Evolutionary conservation across 2,329 filamentous ascomycete genomes (phyloP), one percentile per base, ranked within the genome.

Genomic region (Penicillium sp.): DNA sequence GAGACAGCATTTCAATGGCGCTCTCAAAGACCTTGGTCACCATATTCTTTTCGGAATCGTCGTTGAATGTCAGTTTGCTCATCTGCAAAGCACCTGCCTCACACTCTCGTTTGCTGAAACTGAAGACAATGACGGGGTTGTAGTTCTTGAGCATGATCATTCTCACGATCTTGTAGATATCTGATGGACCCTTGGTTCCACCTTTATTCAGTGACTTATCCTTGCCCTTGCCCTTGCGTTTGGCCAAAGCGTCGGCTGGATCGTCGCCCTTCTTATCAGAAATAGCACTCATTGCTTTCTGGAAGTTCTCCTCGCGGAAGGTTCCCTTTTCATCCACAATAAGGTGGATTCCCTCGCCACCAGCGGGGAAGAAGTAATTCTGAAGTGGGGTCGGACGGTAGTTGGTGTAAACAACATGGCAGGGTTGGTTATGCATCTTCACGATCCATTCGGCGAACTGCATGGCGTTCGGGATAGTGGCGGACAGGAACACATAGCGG

Each of bases 391-490:
- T 99, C 18, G 94, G 94, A 69, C 94, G 85, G 80, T 97, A 99
- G 76, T 99, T 93, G 48, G 94, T 99, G 74, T 99, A 99, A 3
- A 99, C 94, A 59, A 99, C 95, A 80, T 99, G 95, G 64, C 94
- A 99, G 7, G 94, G 93, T 70, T 99, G 95, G 61, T 90, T 89
- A 73, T 99, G 95, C 54, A 93, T 97, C 77, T 97, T 97, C 65
- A 90, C 91, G 67, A 99, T 96, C 94, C 94, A 99, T 74, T 99
- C 93, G 64, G 94, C 94, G 67, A 99, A 99, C 74, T 99, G 94
- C 84, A 97, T 97, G 48, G 94, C 92, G 70, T 99, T 99, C 51
- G 94, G 94, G 59, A 99, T 99, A 2, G 95, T 99, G 59, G 94
- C 94, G 30, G 95, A 99, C 57, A 99, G 79, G 75, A 99, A 99